phyloP scores from a whole-genome alignment of 768 basidiomycete genomes.

The Suillus bovinus region DNA sequence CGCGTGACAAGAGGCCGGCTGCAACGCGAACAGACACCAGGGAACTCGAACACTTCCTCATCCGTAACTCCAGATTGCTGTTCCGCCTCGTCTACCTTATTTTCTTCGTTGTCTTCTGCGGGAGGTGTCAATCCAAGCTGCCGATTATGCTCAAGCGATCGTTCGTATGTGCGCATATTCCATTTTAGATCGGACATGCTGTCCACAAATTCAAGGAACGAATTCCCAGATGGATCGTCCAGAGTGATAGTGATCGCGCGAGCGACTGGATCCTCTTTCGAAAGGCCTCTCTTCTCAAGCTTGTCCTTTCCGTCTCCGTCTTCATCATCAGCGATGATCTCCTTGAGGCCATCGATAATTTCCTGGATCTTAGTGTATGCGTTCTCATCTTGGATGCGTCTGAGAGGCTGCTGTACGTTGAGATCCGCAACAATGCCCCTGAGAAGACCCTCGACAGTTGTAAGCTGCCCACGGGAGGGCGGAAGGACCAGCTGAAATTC shows the following conservation, averaged over 20 bases:
- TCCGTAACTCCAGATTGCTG: conserved; percentile 44
- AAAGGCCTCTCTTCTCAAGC: conserved; percentile 28
- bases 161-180: conserved; percentile 79
- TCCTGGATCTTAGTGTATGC: conserved; percentile 72
- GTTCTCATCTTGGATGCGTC: conserved; percentile 74
- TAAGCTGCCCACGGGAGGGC: conserved; percentile 87
- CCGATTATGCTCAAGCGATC: conserved; percentile 80
- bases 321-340: conserved; percentile 63
- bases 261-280: conserved; percentile 54
- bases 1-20: conserved; percentile 78
- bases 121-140: conserved; percentile 68
- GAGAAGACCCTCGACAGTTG: conserved; percentile 94
- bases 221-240: conserved; percentile 94
- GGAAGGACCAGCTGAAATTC: conserved; percentile 93
- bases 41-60: conserved; percentile 90
- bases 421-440: conserved; percentile 83
- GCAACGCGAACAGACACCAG: conserved; percentile 86
- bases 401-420: conserved; percentile 76
- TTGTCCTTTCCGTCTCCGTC: conserved; percentile 32
- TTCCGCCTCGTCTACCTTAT: conserved; percentile 17
- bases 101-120: conserved; percentile 35
- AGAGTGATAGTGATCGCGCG: conserved; percentile 77
- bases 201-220: conserved; percentile 88
- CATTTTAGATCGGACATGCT: conserved; percentile 92
- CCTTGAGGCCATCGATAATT: conserved; percentile 64